Conservation (phyloP, 2,329 filamentous ascomycete genomes). For the Trichoderma sp. region DNA sequence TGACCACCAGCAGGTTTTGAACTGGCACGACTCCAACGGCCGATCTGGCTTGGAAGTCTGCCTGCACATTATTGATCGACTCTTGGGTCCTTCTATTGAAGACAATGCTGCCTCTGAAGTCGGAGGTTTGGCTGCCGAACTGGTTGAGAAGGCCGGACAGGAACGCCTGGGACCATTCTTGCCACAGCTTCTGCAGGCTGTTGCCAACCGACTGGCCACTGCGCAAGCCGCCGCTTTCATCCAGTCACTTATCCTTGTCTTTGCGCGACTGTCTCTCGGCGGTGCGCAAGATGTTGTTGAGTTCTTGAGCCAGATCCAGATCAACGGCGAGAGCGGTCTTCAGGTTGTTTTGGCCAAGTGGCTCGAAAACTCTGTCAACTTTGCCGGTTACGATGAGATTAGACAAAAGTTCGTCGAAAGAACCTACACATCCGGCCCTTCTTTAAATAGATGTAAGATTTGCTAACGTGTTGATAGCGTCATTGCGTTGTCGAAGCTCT, state of each 20-base stretch:
- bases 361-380: constrained; percentile 95
- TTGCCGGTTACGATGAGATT: constrained; percentile 98
- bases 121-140: constrained; percentile 87
- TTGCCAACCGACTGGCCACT: constrained; percentile 80
- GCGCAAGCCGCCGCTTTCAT: constrained; percentile 89
- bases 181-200: constrained; percentile 83
- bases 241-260: constrained; percentile 92
- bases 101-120: constrained; percentile 96
- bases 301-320: constrained; percentile 83
- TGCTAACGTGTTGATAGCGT: constrained; percentile 61
- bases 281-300: constrained; percentile 88
- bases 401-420: constrained; percentile 76
- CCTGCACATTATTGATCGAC: constrained; percentile 87
- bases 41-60: constrained; percentile 87
- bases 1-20: constrained; percentile 86
- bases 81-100: constrained; percentile 81
- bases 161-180: constrained; percentile 90
- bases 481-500: constrained; percentile 89
- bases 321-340: constrained; percentile 79
- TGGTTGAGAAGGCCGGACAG: constrained; percentile 93
- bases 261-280: constrained; percentile 83
- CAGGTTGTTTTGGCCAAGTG: constrained; percentile 91
- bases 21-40: constrained; percentile 78
- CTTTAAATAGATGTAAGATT: not conserved
- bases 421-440: not conserved